phyloP scores from a whole-genome alignment of 2,329 filamentous ascomycete genomes.

The Chaetomium olivaceum region DNA sequence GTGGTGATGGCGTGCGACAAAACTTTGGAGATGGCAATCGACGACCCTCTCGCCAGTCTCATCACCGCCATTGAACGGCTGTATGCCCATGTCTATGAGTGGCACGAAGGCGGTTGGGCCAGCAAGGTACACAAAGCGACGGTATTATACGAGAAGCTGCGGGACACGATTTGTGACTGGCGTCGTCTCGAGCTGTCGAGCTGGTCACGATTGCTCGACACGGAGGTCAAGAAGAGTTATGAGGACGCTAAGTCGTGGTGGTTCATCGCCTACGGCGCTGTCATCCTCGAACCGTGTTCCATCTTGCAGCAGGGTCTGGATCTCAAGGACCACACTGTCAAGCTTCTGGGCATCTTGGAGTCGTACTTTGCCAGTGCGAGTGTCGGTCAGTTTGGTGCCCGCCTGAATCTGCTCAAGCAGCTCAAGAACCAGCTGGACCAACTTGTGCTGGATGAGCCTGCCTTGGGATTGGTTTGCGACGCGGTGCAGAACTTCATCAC shows the following conservation, averaged over 20 bases:
- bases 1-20: slow-evolving; percentile 74
- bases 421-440: slow-evolving; percentile 65
- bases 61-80: slow-evolving; percentile 86
- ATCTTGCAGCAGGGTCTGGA: slow-evolving; percentile 61
- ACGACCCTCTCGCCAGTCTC: slow-evolving; percentile 82
- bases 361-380: slow-evolving; percentile 77
- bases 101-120: slow-evolving; percentile 84
- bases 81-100: slow-evolving; percentile 83
- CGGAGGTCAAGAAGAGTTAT: slow-evolving; percentile 73
- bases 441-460: slow-evolving; percentile 59
- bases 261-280: slow-evolving; percentile 91
- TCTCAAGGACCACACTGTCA: slow-evolving; percentile 63
- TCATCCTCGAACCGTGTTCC: slow-evolving; percentile 73
- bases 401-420: slow-evolving; percentile 69
- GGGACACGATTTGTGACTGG: slow-evolving; percentile 82
- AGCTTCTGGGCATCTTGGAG: slow-evolving; percentile 74
- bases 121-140: slow-evolving; percentile 74
- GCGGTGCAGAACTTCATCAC: slow-evolving; percentile 75
- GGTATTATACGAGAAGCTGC: slow-evolving; percentile 73
- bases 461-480: slow-evolving; percentile 58
- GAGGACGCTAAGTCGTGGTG: slow-evolving; percentile 88
- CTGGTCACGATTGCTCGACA: slow-evolving; percentile 85
- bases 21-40: slow-evolving; percentile 72
- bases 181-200: slow-evolving; percentile 86
- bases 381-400: slow-evolving; percentile 75